Conservation (phyloP, 768 basidiomycete species). For the Agrocybe chaxingu region DNA sequence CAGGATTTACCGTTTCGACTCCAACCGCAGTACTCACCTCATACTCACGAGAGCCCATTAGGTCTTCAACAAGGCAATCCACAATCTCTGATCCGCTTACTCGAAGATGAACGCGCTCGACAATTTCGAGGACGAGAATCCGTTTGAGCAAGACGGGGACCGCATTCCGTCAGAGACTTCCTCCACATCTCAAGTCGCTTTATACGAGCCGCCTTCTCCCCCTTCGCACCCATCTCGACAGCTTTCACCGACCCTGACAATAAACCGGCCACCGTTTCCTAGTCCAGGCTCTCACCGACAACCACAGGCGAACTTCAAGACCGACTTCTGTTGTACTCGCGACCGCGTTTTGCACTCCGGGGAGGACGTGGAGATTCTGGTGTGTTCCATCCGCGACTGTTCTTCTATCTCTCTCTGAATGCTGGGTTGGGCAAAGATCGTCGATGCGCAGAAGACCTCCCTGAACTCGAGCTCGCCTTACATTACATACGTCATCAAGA, state of each 20-base stretch:
- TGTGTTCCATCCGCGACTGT: slow-evolving; percentile 32
- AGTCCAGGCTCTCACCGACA: slow-evolving; percentile 56
- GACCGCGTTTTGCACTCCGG: slow-evolving; percentile 80
- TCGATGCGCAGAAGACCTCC: slow-evolving; percentile 93
- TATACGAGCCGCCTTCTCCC: slow-evolving; percentile 63
- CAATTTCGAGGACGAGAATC: slow-evolving; percentile 60
- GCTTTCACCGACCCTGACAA: slow-evolving; percentile 46
- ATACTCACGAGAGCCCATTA: too few relatives aligned
- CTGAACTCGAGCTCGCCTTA: slow-evolving; percentile 86
- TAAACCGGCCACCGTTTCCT: slow-evolving; percentile 42
- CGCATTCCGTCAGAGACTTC: slow-evolving; percentile 48
- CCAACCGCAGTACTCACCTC: too few relatives aligned
- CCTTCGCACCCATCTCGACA: slow-evolving; percentile 38
- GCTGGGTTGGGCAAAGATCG: slow-evolving; percentile 53
- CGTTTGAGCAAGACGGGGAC: slow-evolving; percentile 53
- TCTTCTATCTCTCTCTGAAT: slow-evolving; percentile 6
- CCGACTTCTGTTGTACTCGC: slow-evolving; percentile 72
- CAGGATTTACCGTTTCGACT: too few relatives aligned
- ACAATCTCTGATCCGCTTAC: neutral
- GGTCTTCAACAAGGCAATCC: neutral
- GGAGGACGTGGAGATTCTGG: slow-evolving; percentile 78
- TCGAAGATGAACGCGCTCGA: slow-evolving; percentile 19
- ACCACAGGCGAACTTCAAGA: slow-evolving; percentile 56
- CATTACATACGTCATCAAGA: slow-evolving; percentile 89
- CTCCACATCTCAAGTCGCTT: slow-evolving; percentile 48